These are phyloP conservation scores for Nicotiana obtusifolia DNA, from an alignment of 257 asterid genomes.

Conservation along the genomic window DNA sequence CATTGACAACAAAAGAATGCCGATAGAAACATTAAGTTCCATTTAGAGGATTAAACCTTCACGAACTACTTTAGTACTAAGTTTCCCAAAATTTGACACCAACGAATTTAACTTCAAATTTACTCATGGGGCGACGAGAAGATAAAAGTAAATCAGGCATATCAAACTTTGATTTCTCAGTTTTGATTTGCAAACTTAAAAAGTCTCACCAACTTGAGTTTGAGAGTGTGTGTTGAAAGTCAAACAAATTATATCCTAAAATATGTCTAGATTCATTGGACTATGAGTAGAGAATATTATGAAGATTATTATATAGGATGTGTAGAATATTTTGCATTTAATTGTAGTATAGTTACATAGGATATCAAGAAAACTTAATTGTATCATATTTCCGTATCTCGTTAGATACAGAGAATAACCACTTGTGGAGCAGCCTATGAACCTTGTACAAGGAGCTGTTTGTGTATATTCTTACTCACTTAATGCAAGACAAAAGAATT, in stretches of 20 bases:
- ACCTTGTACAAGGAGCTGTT: neutral
- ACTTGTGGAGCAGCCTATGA: neutral
- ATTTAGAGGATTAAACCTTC: constrained; percentile 4
- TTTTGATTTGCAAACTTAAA: neutral
- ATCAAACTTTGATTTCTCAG: neutral
- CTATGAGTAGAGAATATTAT: neutral
- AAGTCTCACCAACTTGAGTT: neutral
- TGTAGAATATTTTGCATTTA: neutral
- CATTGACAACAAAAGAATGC: neutral
- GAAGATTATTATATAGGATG: neutral
- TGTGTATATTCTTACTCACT: neutral
- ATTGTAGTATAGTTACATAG: neutral
- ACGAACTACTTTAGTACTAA: neutral
- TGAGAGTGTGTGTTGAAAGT: neutral
- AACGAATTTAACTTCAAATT: neutral
- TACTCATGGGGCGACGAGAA: neutral
- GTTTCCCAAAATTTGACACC: neutral
- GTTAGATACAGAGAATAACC: neutral
- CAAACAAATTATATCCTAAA: neutral
- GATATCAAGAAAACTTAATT: neutral
- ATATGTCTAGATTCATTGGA: neutral
- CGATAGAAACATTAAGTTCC: neutral
- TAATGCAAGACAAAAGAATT: neutral
- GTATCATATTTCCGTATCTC: neutral
- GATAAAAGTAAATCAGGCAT: neutral